A percentile compares a stretch with the other conserved stretches of the same genome.
Evolutionary conservation across 2,329 filamentous ascomycete species (phyloP).

Genomic region (Amylocarpus encephaloides): DNA sequence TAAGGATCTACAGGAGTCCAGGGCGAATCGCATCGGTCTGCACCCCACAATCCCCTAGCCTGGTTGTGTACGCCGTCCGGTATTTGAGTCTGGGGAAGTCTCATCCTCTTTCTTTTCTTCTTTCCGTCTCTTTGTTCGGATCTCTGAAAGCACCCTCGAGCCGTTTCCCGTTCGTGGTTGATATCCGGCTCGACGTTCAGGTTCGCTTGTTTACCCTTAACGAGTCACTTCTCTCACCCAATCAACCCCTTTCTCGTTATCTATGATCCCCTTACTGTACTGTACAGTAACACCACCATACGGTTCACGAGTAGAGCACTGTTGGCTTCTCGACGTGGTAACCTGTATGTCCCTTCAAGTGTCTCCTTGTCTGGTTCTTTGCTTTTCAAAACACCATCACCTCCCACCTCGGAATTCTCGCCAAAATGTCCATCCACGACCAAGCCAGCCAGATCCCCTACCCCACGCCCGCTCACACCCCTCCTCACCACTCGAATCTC

Average conservation of each 20-base stretch:
- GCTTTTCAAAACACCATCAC: not conserved
- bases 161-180: not conserved
- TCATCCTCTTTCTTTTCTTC: conserved; percentile 8
- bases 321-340: no score
- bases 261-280: conserved; percentile 9
- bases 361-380: not conserved
- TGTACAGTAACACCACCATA: no score
- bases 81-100: conserved; percentile 1
- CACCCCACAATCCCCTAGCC: conserved; percentile 23
- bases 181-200: conserved; percentile 3
- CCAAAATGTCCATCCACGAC: conserved; percentile 20
- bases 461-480: conserved; percentile 28
- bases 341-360: conserved; percentile 1
- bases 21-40: conserved; percentile 13
- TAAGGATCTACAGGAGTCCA: conserved; percentile 19
- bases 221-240: no score
- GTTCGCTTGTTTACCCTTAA: no score
- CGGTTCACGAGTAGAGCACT: no score
- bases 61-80: not conserved
- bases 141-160: not conserved
- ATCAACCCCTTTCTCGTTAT: conserved; percentile 16
- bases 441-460: conserved; percentile 15
- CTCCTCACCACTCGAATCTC: conserved; percentile 28
- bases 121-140: conserved; percentile 10
- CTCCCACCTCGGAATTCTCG: not conserved